Evolutionary conservation across 1,284 basidiomycete genomes (phyloP).

Genomic region (Ganoderma leucocontextum): DNA sequence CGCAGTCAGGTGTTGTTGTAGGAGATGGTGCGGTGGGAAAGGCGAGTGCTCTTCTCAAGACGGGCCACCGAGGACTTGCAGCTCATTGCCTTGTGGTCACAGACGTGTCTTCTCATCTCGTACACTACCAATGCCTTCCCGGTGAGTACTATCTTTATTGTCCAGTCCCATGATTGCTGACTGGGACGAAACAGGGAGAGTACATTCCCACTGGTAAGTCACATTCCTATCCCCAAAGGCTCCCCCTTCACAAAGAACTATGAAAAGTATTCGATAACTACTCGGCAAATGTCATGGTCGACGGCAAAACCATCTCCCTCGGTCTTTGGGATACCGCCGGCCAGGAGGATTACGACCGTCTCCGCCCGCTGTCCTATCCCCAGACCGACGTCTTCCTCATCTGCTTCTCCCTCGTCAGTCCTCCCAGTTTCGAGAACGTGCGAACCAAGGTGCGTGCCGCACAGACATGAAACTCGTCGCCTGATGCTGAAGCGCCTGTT

Average conservation of each 20-base stretch:
- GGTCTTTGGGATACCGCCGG: slow-evolving; percentile 99
- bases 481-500: slow-evolving; percentile 25
- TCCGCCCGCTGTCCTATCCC: slow-evolving; percentile 97
- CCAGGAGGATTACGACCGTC: slow-evolving; percentile 98
- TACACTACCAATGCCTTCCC: slow-evolving; percentile 97
- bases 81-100: slow-evolving; percentile 27
- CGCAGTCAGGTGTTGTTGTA: slow-evolving; percentile 88
- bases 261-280: slow-evolving; percentile 91
- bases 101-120: slow-evolving; percentile 97
- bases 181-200: slow-evolving; percentile 72
- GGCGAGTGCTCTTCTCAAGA: slow-evolving; percentile 56
- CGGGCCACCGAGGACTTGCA: slow-evolving; percentile 13
- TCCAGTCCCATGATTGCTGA: slow-evolving; percentile 33
- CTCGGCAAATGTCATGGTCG: slow-evolving; percentile 96
- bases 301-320: slow-evolving; percentile 97
- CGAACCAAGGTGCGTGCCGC: slow-evolving; percentile 83
- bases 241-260: slow-evolving; percentile 11
- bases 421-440: slow-evolving; percentile 98
- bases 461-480: slow-evolving; percentile 15
- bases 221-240: background rate
- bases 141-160: slow-evolving; percentile 59
- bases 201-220: slow-evolving; percentile 92
- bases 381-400: slow-evolving; percentile 99
- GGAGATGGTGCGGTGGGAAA: slow-evolving; percentile 99
- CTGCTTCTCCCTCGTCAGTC: slow-evolving; percentile 98